Evolutionary conservation across 2,329 filamentous ascomycete genomes (phyloP).

Genomic region (Hymenoscyphus linearis): DNA sequence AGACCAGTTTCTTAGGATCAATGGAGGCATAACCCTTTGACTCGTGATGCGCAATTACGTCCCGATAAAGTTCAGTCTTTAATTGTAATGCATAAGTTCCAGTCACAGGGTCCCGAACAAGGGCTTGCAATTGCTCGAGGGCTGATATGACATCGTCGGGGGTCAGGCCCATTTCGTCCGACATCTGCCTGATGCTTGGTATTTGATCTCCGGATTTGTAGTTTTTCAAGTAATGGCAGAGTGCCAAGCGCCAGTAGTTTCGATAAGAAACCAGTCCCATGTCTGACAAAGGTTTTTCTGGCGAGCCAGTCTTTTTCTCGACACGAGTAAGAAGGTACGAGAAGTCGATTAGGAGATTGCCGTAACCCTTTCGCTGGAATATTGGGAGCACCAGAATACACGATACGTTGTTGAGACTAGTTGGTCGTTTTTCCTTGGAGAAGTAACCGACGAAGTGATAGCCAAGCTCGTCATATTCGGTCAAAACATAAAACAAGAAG

Average conservation of each 20-base stretch:
- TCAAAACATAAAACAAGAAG: conserved; percentile 95
- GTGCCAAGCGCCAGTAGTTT: conserved; percentile 89
- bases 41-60: conserved; percentile 87
- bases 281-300: conserved; percentile 94
- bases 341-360: conserved; percentile 94
- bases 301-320: conserved; percentile 89
- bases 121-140: conserved; percentile 80
- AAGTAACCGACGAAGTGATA: conserved; percentile 99
- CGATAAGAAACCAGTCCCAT: conserved; percentile 97
- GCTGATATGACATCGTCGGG: conserved; percentile 94
- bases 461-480: conserved; percentile 83
- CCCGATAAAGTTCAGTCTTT: conserved; percentile 76
- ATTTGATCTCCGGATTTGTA: conserved; percentile 47
- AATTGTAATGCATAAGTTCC: conserved; percentile 85
- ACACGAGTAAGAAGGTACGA: conserved; percentile 93
- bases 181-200: conserved; percentile 63
- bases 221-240: conserved; percentile 77
- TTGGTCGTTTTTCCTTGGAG: conserved; percentile 94
- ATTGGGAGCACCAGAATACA: conserved; percentile 95
- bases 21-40: conserved; percentile 82
- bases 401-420: conserved; percentile 94
- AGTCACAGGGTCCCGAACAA: conserved; percentile 85
- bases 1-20: conserved; percentile 73
- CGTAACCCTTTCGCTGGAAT: conserved; percentile 94
- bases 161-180: conserved; percentile 89